Base-by-base conservation (phyloP, 176 grass and related monocot genomes). In the Thalia dealbata region DNA sequence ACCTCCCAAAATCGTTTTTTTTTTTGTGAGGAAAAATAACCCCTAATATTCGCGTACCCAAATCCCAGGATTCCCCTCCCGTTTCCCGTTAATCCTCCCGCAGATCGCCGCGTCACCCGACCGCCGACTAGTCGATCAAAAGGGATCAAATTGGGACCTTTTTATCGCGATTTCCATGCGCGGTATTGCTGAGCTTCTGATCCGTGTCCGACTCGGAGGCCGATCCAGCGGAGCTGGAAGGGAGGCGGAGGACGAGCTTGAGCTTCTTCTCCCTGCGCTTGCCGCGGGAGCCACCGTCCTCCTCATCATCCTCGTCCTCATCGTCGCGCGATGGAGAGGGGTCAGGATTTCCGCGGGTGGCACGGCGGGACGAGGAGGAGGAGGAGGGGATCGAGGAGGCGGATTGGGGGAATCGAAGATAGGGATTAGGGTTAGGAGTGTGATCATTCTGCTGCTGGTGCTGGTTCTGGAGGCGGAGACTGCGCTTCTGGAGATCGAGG, bases 401-500 rank as follows among this genome's bases (percentile, higher is more conserved):
- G 56, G 65, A 78, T 50, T 67, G 45, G 69, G 78, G 66, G 64
- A 48, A 48, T 48, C 78, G 67, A 0, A 64, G 54, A 19, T 76
- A 73, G 22, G 66, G 71, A 21, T 66, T 82, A 74, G 56, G 61
- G 44, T 70, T 72, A 75, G 71, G 67, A 66, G 64, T 87, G 52
- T 44, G 14, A 1, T 72, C 29, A 14, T 35, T 55, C 24, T 81
- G 64, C 26, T 74, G 28, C 44, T 80, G 45, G 6, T 48, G 32
- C 32, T 38, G 69, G 14, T 77, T 64, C 28, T 86, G 75, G 52
- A 82, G 71, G 52, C 79, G 71, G 12, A 83, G 80, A 64, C 72
- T 80, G 12, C 84, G 76, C 60, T 87, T 87, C 48, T 87, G 67
- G 66, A 87, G 73, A 50, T 83, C 85, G 73, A 87, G 48, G 59